phyloP scores from a whole-genome alignment of 768 basidiomycete species.

The Kwoniella pini region DNA sequence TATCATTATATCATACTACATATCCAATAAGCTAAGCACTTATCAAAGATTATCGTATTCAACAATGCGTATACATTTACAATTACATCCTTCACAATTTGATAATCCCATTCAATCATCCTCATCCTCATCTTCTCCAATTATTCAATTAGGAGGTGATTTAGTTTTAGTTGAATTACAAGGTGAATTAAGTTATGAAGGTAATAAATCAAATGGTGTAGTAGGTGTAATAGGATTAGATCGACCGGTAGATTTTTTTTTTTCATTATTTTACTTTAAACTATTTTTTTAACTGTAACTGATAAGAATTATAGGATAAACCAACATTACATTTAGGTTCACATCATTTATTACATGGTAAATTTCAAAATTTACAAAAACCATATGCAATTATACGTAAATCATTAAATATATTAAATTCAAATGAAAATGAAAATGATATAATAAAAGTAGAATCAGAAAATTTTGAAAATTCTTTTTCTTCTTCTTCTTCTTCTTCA shows the following conservation, averaged over 20 bases:
- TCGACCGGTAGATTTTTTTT: conserved; percentile 48
- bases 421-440: conserved; percentile 38
- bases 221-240: conserved; percentile 76
- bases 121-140: conserved; percentile 53
- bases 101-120: conserved; percentile 8
- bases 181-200: conserved; percentile 72
- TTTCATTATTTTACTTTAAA: too few relatives aligned
- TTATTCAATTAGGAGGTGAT: conserved; percentile 76
- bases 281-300: too few relatives aligned
- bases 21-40: too few relatives aligned
- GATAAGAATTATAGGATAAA: conserved; percentile 61
- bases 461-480: too few relatives aligned
- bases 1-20: too few relatives aligned
- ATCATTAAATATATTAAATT: conserved; percentile 14
- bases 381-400: conserved; percentile 72
- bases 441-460: conserved; percentile 18
- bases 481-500: too few relatives aligned
- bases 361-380: conserved; percentile 71
- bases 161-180: conserved; percentile 84
- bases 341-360: conserved; percentile 87
- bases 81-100: conserved; percentile 37
- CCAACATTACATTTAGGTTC: conserved; percentile 74
- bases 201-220: conserved; percentile 67
- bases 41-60: not conserved
- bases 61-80: conserved; percentile 47